A percentile compares a stretch with the other conserved stretches of the same genome.
phyloP scores from a whole-genome alignment of 108 stramenopile genomes.

The Pseudonitzschia multiseries region DNA sequence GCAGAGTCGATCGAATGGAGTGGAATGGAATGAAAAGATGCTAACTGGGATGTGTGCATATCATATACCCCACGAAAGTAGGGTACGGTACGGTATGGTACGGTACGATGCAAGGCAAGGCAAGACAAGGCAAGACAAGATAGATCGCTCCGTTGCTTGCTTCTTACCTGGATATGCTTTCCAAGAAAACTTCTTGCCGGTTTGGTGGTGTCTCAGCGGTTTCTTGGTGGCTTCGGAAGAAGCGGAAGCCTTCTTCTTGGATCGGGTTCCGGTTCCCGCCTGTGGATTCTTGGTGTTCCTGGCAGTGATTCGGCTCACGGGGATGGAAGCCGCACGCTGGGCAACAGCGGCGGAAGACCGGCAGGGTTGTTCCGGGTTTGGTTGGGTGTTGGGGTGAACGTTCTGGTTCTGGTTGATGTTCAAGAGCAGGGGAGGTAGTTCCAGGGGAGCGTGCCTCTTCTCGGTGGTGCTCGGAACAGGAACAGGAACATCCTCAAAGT shows the following conservation, averaged over 20 bases:
- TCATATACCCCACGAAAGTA: too few relatives aligned
- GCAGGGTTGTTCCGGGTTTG: neutral
- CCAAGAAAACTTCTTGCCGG: conserved; percentile 55
- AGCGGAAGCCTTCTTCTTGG: neutral
- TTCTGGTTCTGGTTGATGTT: neutral
- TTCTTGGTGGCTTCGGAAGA: neutral
- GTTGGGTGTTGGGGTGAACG: too few relatives aligned
- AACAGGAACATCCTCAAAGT: neutral
- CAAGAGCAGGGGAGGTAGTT: conserved; percentile 3
- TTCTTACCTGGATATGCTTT: conserved; percentile 18
- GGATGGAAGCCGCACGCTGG: neutral
- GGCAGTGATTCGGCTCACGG: neutral
- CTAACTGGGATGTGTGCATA: too few relatives aligned
- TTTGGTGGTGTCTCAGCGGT: neutral
- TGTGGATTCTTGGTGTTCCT: neutral
- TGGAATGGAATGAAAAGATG: too few relatives aligned
- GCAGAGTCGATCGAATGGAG: too few relatives aligned
- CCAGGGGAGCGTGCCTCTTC: neutral
- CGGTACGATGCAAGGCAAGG: conserved; percentile 4
- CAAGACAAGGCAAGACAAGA: neutral
- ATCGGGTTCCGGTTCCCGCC: neutral
- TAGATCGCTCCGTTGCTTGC: neutral
- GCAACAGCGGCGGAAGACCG: neutral
- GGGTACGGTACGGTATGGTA: too few relatives aligned
- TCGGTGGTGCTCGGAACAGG: neutral